Evolutionary conservation across 345 rosid species (phyloP).

Genomic region (Murraya paniculata): DNA sequence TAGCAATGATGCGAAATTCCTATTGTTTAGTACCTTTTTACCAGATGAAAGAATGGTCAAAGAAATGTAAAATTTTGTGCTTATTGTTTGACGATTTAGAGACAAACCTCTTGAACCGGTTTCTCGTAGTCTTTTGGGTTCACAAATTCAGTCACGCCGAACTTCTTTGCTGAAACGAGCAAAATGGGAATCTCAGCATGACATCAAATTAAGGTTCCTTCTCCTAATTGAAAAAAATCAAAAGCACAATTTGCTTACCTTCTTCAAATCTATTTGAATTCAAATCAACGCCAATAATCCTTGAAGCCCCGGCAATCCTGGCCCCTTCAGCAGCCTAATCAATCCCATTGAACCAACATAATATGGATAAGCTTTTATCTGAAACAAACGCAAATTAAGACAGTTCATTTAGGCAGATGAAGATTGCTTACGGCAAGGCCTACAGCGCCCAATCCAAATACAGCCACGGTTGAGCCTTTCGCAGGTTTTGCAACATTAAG

Average conservation of each 20-base stretch:
- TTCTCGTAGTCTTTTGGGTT: constrained; percentile 39
- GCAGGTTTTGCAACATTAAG: constrained; percentile 38
- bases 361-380: too few relatives aligned
- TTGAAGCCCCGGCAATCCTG: constrained; percentile 34
- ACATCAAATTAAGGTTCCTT: neutral
- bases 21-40: neutral
- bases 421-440: constrained; percentile 38
- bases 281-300: constrained; percentile 44
- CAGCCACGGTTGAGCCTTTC: constrained; percentile 37
- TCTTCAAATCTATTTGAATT: constrained; percentile 26
- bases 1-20: neutral
- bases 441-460: constrained; percentile 44
- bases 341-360: neutral
- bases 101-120: constrained; percentile 38
- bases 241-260: neutral
- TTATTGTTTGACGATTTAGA: neutral
- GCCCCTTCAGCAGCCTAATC: constrained; percentile 39
- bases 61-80: neutral
- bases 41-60: neutral
- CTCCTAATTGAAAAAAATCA: neutral
- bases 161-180: constrained; percentile 36
- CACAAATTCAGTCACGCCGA: constrained; percentile 44
- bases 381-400: neutral
- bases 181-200: neutral
- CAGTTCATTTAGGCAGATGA: neutral